Percentiles rank a stretch among this genome's conserved stretches.
Evolutionary conservation across 1,284 basidiomycete species (phyloP).

Genomic region (Moniliophthora roreri): DNA sequence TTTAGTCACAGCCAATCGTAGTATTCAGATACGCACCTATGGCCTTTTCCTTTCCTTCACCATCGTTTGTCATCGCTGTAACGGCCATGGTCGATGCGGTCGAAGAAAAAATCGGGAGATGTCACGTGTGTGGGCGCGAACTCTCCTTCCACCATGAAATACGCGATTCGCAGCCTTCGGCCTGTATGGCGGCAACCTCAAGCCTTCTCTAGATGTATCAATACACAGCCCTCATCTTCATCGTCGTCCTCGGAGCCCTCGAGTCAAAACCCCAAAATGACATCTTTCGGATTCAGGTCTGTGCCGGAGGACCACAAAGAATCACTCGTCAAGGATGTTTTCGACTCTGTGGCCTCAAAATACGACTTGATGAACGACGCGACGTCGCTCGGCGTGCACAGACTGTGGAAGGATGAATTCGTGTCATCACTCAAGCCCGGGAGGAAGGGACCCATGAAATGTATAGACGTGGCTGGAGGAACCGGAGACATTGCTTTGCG

Average conservation of each 20-base stretch:
- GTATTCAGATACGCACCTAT: constrained; percentile 22
- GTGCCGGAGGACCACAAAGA: constrained; percentile 82
- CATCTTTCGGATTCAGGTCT: constrained; percentile 93
- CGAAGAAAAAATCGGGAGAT: constrained; percentile 4
- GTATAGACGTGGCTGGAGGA: constrained; percentile 96
- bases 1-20: neutral
- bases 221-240: constrained; percentile 8
- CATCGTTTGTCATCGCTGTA: constrained; percentile 22
- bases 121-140: neutral
- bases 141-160: neutral
- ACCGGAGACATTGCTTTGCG: constrained; percentile 97
- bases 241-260: constrained; percentile 6
- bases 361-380: constrained; percentile 99
- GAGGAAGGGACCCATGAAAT: constrained; percentile 66
- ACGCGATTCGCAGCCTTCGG: neutral
- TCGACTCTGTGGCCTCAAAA: constrained; percentile 93
- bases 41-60: constrained; percentile 46
- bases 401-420: constrained; percentile 96
- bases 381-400: constrained; percentile 94
- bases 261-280: constrained; percentile 38
- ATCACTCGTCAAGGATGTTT: constrained; percentile 84
- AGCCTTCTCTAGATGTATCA: constrained; percentile 10
- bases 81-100: constrained; percentile 21
- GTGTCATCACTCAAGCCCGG: constrained; percentile 83
- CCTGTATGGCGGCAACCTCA: neutral